Evolutionary conservation across 163 green algal species (phyloP).

Genomic region (Prototheca wickerhamii): DNA sequence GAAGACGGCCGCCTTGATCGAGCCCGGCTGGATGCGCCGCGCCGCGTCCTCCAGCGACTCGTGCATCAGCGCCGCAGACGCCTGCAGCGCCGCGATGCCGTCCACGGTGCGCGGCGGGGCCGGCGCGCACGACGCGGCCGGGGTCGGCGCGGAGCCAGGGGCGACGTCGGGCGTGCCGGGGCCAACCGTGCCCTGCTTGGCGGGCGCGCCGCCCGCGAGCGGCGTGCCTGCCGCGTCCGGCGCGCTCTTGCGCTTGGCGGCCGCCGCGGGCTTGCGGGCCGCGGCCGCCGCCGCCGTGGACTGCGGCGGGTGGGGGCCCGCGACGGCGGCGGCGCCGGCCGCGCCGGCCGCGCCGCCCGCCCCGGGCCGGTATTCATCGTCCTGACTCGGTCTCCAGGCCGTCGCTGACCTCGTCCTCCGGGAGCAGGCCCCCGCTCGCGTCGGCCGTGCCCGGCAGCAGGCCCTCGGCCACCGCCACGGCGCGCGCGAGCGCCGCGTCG

Average conservation of each 20-base stretch:
- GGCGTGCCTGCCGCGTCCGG: too few species aligned
- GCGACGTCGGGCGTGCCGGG: too few species aligned
- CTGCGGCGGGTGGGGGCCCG: too few species aligned
- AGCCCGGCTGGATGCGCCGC: conserved; percentile 23
- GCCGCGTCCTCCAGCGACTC: conserved; percentile 31
- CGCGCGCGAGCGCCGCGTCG: neutral
- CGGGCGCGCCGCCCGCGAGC: too few species aligned
- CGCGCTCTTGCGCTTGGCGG: too few species aligned
- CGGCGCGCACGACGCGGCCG: neutral
- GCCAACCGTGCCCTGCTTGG: too few species aligned
- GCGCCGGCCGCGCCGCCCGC: neutral
- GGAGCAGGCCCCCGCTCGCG: neutral
- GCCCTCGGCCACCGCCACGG: neutral
- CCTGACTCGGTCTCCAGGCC: neutral
- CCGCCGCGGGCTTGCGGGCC: too few species aligned
- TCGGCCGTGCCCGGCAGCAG: neutral
- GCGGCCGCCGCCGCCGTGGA: too few species aligned
- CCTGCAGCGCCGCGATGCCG: neutral
- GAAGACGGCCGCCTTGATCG: conserved; percentile 31
- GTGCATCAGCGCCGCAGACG: conserved; percentile 1
- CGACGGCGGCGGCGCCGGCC: neutral
- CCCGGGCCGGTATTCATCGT: conserved; percentile 5
- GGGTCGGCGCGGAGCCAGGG: neutral
- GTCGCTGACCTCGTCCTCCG: neutral
- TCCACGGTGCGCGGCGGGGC: neutral